Base-by-base conservation (phyloP, 2,329 filamentous ascomycete species). In the Chaetomiaceae sp. region DNA sequence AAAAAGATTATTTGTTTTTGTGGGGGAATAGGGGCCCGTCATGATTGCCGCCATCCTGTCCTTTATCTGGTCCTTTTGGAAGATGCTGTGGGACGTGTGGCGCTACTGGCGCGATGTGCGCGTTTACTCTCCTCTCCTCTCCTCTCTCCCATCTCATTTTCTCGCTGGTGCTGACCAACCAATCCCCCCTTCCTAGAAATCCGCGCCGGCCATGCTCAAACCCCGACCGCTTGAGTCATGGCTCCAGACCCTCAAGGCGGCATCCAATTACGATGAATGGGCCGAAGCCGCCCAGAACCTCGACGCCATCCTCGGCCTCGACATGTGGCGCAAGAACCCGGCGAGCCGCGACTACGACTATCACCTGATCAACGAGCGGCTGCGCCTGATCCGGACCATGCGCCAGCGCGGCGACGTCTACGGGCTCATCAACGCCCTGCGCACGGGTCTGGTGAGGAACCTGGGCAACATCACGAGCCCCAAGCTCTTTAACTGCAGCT, bases 391-490 rank as follows among this genome's bases (percentile, higher is more conserved):
- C 51, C 21, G 19, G 79, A 84, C 55, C 75, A 77, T 43, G 85
- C 79, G 85, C 27, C 82, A 87, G 60, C 77, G 83, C 39, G 81
- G 82, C 57, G 86, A 95, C 66, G 78, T 91, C 38, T 76, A 89
- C 50, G 79, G 81, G 14, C 74, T 96, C 7, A 83, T 90, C 53
- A 90, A 90, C 63, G 77, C 95, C 16, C 75, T 96, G 34, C 85
- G 89, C 21, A 89, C 88, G 13, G 89, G 83, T 3, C 74, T 86
- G 16, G 79, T 95, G 25, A 83, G 91, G 31, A 96, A 96, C 62
- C 74, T 95, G n/a, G 91, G 89, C 51, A 95, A 95, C 65, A 95
- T 96, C 60, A 89, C 88, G 1, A 81, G 85, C 1, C 82, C 88
- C 2, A 83, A 83, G 56, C 74, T 96, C 1, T 96, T 90, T 71